These are phyloP conservation scores for Pharnaceum exiguum DNA, from an alignment of 148 eudicot species.

Conservation along the genomic window DNA sequence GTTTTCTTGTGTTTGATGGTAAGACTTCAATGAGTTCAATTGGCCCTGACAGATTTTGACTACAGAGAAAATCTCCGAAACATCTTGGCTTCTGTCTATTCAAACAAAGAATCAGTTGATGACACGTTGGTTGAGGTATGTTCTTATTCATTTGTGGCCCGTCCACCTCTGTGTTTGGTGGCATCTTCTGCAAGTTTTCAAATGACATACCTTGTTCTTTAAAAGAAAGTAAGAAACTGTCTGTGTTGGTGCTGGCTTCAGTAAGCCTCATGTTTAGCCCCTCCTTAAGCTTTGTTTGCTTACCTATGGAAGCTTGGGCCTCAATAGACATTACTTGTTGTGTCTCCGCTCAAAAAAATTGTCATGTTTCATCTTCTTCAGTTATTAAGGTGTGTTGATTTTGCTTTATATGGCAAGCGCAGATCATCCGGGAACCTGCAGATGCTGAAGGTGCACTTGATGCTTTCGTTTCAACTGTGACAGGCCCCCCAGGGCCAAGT, in stretches of 20 bases:
- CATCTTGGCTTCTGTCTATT: conserved; percentile 67
- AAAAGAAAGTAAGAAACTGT: no score
- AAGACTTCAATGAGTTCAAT: neutral
- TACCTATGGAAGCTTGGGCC: neutral
- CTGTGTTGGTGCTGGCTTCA: no score
- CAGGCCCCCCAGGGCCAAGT: conserved; percentile 93
- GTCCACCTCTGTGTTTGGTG: neutral
- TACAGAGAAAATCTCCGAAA: conserved; percentile 66
- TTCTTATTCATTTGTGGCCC: neutral
- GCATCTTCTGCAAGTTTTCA: neutral
- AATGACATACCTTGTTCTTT: neutral
- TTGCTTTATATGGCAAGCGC: conserved; percentile 13
- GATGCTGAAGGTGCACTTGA: conserved; percentile 78
- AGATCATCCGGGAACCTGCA: conserved; percentile 83
- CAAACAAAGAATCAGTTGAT: conserved; percentile 77
- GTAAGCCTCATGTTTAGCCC: no score
- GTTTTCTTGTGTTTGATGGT: neutral
- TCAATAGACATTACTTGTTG: neutral
- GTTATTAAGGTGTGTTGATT: neutral
- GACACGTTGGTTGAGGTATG: conserved; percentile 81
- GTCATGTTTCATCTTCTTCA: neutral
- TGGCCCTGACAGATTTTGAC: conserved; percentile 1
- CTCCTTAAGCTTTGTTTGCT: neutral
- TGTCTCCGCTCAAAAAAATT: no score
- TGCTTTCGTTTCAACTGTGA: conserved; percentile 81